Base-by-base conservation (phyloP, 805 yeast species). In the Scheffersomyces lignosus region DNA sequence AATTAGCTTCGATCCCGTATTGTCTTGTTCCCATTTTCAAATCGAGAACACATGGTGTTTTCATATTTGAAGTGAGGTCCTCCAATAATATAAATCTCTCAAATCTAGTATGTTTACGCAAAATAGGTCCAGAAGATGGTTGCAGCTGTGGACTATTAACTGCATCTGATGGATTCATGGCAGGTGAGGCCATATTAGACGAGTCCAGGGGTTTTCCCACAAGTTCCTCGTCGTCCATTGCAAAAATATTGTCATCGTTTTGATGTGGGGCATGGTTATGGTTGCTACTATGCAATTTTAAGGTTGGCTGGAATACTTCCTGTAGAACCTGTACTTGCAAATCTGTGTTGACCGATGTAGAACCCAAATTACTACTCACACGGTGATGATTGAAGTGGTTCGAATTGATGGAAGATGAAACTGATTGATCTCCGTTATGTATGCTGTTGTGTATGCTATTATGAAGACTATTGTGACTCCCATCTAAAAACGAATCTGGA, bases 21-120 rank as follows among this genome's bases (percentile, higher is more conserved):
- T 93, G 99, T 40, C 99, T 73, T 0, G 99, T 91, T 0, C 99
- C 99, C 98, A 93, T 93, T 57, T 93, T 93, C 50, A 93, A 70
- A 62, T 93, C 99, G 33, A 93, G 66, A 0, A 91, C 98, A 56
- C 96, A 90, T 0, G 99, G 97, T 45, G 76, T 77, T 20, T 63
- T 68, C 81, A 91, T 80, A 16, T 87, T 87, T 37, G 81, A 75
- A 0, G 98, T 93, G 33, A 93, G 65, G 64, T 93, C 99, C 56
- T 95, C 99, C 33, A 93, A 68, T 7, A 93, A 62, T 26, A 93
- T 83, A 56, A 89, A 93, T 44, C 95, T 71, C 62, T 87, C 95
- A 27, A 84, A 79, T 36, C 82, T 64, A 0, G 84, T 78, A 41
- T 62, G 68, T 37, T 68, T 68, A 29, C 71, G 60, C 18, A 60